Conservation (phyloP, 2,329 filamentous ascomycete species). For the Hysterium pulicare region DNA sequence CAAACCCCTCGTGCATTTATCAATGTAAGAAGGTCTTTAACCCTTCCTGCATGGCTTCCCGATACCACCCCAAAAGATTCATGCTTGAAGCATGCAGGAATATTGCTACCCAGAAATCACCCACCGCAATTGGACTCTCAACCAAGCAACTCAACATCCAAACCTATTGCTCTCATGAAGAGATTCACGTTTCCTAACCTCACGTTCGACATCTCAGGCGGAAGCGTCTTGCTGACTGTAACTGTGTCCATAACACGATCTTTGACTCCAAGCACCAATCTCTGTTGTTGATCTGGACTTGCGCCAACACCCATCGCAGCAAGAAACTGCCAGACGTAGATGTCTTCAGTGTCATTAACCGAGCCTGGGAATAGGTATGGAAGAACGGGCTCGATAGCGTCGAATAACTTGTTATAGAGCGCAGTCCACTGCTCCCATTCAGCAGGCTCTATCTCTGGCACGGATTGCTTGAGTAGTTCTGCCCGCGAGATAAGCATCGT, state of each 20-base stretch:
- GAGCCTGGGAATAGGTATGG: conserved; percentile 85
- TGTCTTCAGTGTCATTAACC: conserved; percentile 86
- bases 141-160: conserved; percentile 80
- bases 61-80: no score
- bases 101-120: no score
- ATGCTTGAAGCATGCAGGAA: no score
- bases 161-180: conserved; percentile 97
- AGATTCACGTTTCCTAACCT: conserved; percentile 90
- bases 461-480: conserved; percentile 84
- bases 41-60: no score
- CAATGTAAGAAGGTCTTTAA: no score
- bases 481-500: conserved; percentile 94
- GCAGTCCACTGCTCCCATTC: conserved; percentile 75
- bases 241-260: conserved; percentile 97
- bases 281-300: conserved; percentile 89
- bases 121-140: no score
- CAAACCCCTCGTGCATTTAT: no score
- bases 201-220: conserved; percentile 77
- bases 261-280: conserved; percentile 92
- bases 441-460: conserved; percentile 61
- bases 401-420: conserved; percentile 84
- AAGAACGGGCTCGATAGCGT: conserved; percentile 77
- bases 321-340: conserved; percentile 97
- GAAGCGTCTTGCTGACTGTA: conserved; percentile 80
- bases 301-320: conserved; percentile 93